phyloP scores from a whole-genome alignment of 495 filamentous ascomycete species.

The Emericellopsis terricola region DNA sequence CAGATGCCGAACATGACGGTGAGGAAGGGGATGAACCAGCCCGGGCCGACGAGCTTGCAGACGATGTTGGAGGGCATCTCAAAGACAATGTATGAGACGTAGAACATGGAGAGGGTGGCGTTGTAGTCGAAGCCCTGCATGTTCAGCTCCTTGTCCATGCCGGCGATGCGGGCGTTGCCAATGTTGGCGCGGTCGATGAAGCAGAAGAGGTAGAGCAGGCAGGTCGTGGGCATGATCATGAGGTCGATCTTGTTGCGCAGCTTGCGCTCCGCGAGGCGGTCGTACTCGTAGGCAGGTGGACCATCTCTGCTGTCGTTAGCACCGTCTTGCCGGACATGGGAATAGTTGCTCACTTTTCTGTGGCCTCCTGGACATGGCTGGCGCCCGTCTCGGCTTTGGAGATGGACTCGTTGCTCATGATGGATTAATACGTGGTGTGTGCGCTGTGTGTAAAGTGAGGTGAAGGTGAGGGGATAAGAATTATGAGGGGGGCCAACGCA shows the following conservation, averaged over 20 bases:
- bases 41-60: not conserved
- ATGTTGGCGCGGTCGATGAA: slow-evolving; percentile 12
- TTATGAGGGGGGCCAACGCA: too few relatives aligned
- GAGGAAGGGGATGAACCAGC: not conserved
- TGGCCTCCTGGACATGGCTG: not conserved
- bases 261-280: slow-evolving; percentile 15
- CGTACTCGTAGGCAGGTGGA: not conserved
- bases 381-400: not conserved
- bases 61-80: slow-evolving; percentile 48
- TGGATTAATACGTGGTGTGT: too few relatives aligned
- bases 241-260: slow-evolving; percentile 64
- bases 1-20: not conserved
- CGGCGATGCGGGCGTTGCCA: slow-evolving; percentile 22
- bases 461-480: too few relatives aligned
- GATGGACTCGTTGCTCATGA: not conserved
- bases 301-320: not conserved
- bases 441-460: too few relatives aligned
- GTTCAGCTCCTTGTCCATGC: slow-evolving; percentile 16
- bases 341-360: not conserved
- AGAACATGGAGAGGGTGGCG: slow-evolving; percentile 49
- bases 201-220: slow-evolving; percentile 12
- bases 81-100: slow-evolving; percentile 54
- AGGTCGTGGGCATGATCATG: slow-evolving; percentile 63
- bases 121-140: slow-evolving; percentile 34
- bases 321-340: not conserved